Percentiles rank a stretch among this genome's conserved stretches.
phyloP scores from a whole-genome alignment of 768 basidiomycete genomes.

The Podaxis sp. region DNA sequence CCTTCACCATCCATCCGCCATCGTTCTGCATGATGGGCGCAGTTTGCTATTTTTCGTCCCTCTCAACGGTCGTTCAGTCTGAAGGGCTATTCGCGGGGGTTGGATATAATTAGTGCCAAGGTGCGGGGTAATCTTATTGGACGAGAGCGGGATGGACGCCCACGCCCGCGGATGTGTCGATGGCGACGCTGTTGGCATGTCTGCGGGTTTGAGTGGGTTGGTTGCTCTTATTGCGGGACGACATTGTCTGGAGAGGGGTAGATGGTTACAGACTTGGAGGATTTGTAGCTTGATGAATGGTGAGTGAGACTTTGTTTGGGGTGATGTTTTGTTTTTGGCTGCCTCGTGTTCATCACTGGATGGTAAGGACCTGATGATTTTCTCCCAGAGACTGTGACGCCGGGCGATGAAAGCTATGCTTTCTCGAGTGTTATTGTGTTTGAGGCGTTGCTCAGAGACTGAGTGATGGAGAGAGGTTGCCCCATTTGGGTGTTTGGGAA shows the following conservation, averaged over 20 bases:
- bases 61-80: background rate
- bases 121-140: background rate
- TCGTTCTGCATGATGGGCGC: too few species aligned
- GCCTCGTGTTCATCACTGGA: background rate
- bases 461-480: background rate
- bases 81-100: background rate
- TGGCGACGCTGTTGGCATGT: too few species aligned
- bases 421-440: background rate
- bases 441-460: background rate
- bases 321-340: background rate
- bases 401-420: background rate
- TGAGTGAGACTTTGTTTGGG: background rate
- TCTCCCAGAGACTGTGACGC: background rate
- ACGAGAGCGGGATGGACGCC: background rate
- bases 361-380: background rate
- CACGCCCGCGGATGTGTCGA: background rate
- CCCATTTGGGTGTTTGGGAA: constrained; percentile 1
- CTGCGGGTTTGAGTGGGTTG: background rate
- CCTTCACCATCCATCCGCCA: background rate
- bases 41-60: background rate
- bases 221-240: background rate
- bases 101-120: background rate
- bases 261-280: background rate
- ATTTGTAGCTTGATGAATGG: background rate
- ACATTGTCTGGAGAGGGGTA: background rate